phyloP scores from a whole-genome alignment of 768 basidiomycete genomes.

The Dioszegia hungarica region DNA sequence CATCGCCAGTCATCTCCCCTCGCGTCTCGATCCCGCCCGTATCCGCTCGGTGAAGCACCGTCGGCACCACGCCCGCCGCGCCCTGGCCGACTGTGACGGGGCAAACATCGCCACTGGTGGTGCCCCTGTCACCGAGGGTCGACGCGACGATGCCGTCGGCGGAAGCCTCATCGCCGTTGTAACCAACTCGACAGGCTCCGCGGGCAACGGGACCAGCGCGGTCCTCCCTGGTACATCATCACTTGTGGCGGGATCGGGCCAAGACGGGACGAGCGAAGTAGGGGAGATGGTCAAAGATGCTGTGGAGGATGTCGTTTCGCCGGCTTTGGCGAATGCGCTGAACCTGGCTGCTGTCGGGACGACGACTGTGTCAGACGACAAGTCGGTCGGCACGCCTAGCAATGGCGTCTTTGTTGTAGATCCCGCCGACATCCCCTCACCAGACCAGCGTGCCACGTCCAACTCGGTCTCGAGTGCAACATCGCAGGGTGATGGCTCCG shows the following conservation, averaged over 20 bases:
- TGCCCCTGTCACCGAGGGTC: neutral
- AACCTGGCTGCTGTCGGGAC: neutral
- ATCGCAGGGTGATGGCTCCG: neutral
- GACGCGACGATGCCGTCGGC: too few relatives aligned
- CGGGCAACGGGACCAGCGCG: neutral
- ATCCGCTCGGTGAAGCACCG: conserved; percentile 5
- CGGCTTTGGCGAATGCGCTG: neutral
- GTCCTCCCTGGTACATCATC: neutral
- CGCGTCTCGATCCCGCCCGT: neutral
- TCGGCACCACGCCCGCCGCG: neutral
- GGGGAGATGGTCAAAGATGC: neutral
- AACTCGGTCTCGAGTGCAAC: too few relatives aligned
- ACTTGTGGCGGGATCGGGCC: neutral
- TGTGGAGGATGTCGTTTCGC: conserved; percentile 2
- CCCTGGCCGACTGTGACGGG: neutral
- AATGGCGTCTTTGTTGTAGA: neutral
- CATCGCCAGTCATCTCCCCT: neutral
- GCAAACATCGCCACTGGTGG: neutral
- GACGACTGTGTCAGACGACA: neutral
- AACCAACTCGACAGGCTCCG: neutral
- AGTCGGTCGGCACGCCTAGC: neutral
- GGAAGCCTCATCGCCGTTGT: too few relatives aligned
- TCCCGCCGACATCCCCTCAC: too few relatives aligned
- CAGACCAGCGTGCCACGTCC: too few relatives aligned
- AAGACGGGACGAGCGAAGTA: neutral